Evolutionary conservation across 805 yeast genomes (phyloP).

Genomic region (Candida peoriensis): DNA sequence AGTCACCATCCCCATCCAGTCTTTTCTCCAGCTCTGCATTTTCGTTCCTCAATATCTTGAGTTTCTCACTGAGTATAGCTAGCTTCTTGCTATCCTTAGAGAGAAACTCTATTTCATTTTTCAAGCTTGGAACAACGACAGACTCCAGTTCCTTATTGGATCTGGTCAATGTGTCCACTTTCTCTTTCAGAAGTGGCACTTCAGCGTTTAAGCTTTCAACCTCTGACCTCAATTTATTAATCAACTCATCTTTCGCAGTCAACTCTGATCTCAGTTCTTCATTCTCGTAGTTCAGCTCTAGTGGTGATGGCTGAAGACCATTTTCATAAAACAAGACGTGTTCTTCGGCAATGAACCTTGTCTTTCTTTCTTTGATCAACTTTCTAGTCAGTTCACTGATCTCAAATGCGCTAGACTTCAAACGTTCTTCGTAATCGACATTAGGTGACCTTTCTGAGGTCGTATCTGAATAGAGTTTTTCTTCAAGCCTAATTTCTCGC

Average conservation of each 20-base stretch:
- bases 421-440: constrained; percentile 1
- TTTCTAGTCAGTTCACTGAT: constrained; percentile 51
- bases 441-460: not conserved
- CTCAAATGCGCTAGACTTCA: constrained; percentile 34
- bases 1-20: constrained; percentile 7
- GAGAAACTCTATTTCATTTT: constrained; percentile 34
- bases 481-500: constrained; percentile 61
- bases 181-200: constrained; percentile 32
- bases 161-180: constrained; percentile 33
- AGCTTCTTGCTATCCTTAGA: constrained; percentile 22
- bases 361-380: constrained; percentile 58
- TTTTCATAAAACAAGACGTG: constrained; percentile 53
- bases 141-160: constrained; percentile 39
- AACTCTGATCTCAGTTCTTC: constrained; percentile 45
- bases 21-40: constrained; percentile 31
- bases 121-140: constrained; percentile 41
- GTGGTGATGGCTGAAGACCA: constrained; percentile 46
- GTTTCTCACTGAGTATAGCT: constrained; percentile 20
- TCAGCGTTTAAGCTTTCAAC: constrained; percentile 34
- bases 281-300: constrained; percentile 53
- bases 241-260: constrained; percentile 41
- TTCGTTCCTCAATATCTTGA: constrained; percentile 26
- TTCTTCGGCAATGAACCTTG: constrained; percentile 68
- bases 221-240: constrained; percentile 42
- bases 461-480: constrained; percentile 25